Base-by-base conservation (phyloP, 139 green algal species). In the Diplosphaera chodatii region DNA sequence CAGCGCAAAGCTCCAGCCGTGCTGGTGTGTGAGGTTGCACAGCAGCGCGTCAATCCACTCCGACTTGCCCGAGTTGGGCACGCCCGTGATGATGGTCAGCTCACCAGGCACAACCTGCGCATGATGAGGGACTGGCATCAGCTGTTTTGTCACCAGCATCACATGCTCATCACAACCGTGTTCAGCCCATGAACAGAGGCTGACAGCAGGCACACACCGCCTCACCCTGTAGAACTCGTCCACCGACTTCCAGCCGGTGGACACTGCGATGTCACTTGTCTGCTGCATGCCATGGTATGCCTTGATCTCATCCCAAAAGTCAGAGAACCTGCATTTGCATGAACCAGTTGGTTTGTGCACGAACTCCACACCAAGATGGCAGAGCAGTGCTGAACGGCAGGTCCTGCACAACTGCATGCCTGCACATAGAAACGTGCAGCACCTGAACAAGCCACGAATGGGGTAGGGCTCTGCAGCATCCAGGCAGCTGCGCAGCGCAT, bases 31-130 rank as follows among this genome's bases (percentile, higher is more conserved):
- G 41, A 98, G 83, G 81, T 98, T 98, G 68, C 83, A 83, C 37
- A 92, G 68, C 66, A 98, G 83, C 28, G 94, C 93, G 73, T 98
- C 94, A n/a, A 98, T 83, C 91, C 91, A 98, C 78, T 98, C 94
- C 65, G 73, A 89, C 83, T 98, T 98, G 69, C 94, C 94, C n/a
- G 79, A 91, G 86, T 98, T 98, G 68, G 94, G 94, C 64, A 98
- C 82, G 18, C 94, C 94, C 37, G 94, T 97, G 28, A 98, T 90
- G 6, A 98, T 86, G 4, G 91, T 97, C 33, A 98, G 85, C 86
- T 98, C 94, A 2, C 94, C 94, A 0, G 91, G 90, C 3, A 95
- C 82, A 20, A 94, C 73, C 84, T 89, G 78, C 40, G 40, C 15
- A 22, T n/a, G 22, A 16, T 28, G 18, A 22, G 28, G 10, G n/a